Base-by-base conservation (phyloP, 169 alveolate species). In the Plasmodium cynomolgi region DNA sequence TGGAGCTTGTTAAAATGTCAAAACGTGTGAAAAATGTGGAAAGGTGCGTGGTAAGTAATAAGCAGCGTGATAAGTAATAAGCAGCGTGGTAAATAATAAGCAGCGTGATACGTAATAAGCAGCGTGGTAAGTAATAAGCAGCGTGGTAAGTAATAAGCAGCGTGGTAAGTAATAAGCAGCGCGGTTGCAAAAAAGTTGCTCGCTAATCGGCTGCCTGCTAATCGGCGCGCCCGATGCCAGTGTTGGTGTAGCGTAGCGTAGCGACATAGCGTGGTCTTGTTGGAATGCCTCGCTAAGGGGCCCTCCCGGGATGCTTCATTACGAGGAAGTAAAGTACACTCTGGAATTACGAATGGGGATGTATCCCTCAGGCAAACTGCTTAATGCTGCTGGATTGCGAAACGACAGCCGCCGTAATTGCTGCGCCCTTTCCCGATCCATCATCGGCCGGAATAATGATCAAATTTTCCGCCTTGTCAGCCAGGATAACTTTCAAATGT, bases 361-460 rank as follows among this genome's bases (percentile, higher is more conserved):
- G 72, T 77, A 77, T 20, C 34, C 26, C 68, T 77, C 31, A 54
- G 34, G 68, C 37, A 7, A 77, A 77, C 15, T n/a, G 72, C 15
- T 47, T 39, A n/a, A 79, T 47, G 26, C 58, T 58, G 8, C 39
- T 44, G 26, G 54, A 37, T 9, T 62, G 39, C 8, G 91, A 75
- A 81, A 95, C 92, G 95, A 96, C 96, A 37, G 98, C 98, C 0
- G 98, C 98, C n/a, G 97, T 97, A n/a, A 97, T 96, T 34, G 98
- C 98, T 2, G 98, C 98, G 23, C 98, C 98, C 91, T 97, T 97
- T 29, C 98, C 98, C 33, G 98, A 97, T 9, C 98, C 98, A 84
- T 97, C 98, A 84, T 97, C 98, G 5, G 98, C 96, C 11, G 98
- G 95, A 33, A 91, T 80, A 58, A 97, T 83, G 54, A 84, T 91